Evolutionary conservation across 257 asterid genomes (phyloP), one percentile per base, ranked within the genome.

Genomic region (Verbena officinalis): DNA sequence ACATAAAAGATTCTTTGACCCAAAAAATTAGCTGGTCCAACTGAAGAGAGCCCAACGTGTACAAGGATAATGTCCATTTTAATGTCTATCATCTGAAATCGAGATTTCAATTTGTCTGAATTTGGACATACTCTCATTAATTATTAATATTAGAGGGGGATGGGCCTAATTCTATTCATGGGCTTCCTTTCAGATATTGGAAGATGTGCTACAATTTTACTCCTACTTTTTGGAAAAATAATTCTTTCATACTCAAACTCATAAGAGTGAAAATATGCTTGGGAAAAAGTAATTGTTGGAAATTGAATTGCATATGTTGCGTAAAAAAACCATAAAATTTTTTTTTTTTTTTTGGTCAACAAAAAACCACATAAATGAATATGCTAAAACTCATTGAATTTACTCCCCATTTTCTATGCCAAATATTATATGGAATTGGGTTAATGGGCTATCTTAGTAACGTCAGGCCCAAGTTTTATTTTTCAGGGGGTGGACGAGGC

Each of bases 251-350:
- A n/a, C n/a, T n/a, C n/a, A n/a, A n/a, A n/a, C n/a, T n/a, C n/a
- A 27, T 27, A 5, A 27, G 33, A 27, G 4, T 36, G 40, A 36
- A 36, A 36, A 3, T 4, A 2, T 36, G 40, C 40, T 36, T 17
- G 74, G 74, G 52, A 43, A 27, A 53, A 55, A 17, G 10, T 52
- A 33, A 54, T 53, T 62, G 40, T 54, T 31, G 64, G 73, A 51
- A 59, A 59, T 48, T 36, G 40, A 36, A 36, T 36, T 27, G 7
- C 4, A 7, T 36, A 36, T 36, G 4, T 9, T 36, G 40, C 1
- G 40, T 4, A 1, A 9, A 36, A 9, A 30, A 30, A 30, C 36
- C 36, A 7, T 30, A 15, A 49, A n/a, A n/a, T n/a, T n/a, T n/a
- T n/a, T n/a, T n/a, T n/a, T n/a, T n/a, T n/a, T n/a, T n/a, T n/a